These are phyloP conservation scores for Phaeosphaeriaceae sp. DNA, from an alignment of 2,329 filamentous ascomycete genomes.

Conservation along the genomic window DNA sequence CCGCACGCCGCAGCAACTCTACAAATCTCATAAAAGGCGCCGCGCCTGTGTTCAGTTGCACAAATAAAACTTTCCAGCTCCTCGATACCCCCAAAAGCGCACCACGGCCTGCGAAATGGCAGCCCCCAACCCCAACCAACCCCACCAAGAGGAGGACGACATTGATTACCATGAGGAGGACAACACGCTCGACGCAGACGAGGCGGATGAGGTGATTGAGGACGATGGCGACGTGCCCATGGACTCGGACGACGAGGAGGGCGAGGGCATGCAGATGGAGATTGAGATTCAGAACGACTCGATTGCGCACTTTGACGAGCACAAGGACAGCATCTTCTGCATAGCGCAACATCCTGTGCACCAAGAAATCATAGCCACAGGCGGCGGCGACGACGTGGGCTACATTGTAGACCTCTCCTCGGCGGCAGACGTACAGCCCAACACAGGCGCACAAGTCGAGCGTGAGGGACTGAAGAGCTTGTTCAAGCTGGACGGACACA, in stretches of 20 bases:
- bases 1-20: constrained; percentile 19
- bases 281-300: constrained; percentile 90
- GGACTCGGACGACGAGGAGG: constrained; percentile 74
- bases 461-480: constrained; percentile 68
- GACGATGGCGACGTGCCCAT: constrained; percentile 76
- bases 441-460: constrained; percentile 60
- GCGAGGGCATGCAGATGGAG: constrained; percentile 67
- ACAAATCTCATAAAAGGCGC: constrained; percentile 15
- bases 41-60: background rate
- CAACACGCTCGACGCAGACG: constrained; percentile 77
- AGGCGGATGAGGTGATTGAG: constrained; percentile 77
- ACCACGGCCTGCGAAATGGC: constrained; percentile 24
- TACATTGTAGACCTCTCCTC: constrained; percentile 81
- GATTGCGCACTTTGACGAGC: constrained; percentile 86
- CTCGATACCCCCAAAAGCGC: background rate
- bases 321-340: constrained; percentile 91
- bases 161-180: constrained; percentile 66
- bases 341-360: constrained; percentile 90
- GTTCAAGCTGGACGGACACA: constrained; percentile 84
- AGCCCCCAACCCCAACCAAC: constrained; percentile 29
- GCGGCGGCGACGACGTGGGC: constrained; percentile 83
- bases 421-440: constrained; percentile 66
- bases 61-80: background rate
- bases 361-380: constrained; percentile 81
- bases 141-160: constrained; percentile 40